Evolutionary conservation across 495 filamentous ascomycete species (phyloP), one percentile per base, ranked within the genome.

Genomic region (Margaritispora aquatica): DNA sequence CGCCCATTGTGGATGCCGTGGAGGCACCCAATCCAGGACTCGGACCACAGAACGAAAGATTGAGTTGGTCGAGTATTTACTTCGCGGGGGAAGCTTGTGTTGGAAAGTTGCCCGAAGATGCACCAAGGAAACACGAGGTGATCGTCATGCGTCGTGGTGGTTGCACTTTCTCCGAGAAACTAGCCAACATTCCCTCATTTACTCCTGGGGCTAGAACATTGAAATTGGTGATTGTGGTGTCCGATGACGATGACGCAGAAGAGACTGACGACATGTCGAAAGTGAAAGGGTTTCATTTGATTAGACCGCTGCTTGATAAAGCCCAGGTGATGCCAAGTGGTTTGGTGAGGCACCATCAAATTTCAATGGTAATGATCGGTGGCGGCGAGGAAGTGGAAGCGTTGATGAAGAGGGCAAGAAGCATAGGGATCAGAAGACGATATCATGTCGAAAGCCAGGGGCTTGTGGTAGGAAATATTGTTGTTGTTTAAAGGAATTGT

Each of bases 361-460:
- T 96, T 19, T 80, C 85, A 22, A 85, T 96, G 85, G 79, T 96
- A 22, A 88, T 97, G 87, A 85, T 95, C 8, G 83, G 83, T 0
- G 91, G 89, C 0, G 89, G 88, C 1, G 78, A 90, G 17, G 76
- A 80, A 58, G 85, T 82, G 46, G 88, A 86, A 60, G 78, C 83
- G 47, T 65, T 86, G 58, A 64, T 95, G 2, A 78, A 69, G 52
- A 73, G 73, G 62, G 83, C 88, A 15, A 76, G 70, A 63, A 80
- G 79, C 1, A 62, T 97, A 17, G 90, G 89, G 0, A 67, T 96
- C 48, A 83, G 84, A 71, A 82, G 90, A 69, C 73, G 90, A 69
- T 97, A 89, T 69, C 83, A 82, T 65, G 81, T 97, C 47, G 82
- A 86, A 62, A 94, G 90, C 57, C 87, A 91, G 70, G 93, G 92